A percentile compares a stretch with the other conserved stretches of the same genome.
phyloP scores from a whole-genome alignment of 2,329 filamentous ascomycete species.

The Aspergillus floridensis region DNA sequence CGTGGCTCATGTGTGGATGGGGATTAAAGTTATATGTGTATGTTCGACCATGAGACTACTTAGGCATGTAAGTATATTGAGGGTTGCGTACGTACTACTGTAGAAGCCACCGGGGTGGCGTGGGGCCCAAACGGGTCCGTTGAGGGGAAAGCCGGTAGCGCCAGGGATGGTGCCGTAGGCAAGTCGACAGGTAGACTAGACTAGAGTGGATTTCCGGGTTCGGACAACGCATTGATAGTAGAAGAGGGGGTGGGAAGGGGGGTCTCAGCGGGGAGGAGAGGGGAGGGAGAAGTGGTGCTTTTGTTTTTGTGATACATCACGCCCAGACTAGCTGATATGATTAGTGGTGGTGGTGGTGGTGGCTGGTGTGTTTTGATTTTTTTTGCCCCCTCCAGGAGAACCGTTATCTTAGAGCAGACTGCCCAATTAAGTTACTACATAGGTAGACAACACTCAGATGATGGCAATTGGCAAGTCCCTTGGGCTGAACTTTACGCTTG shows the following conservation, averaged over 20 bases:
- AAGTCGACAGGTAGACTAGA: constrained; percentile 8
- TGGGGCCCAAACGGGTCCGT: background rate
- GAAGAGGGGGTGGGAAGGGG: background rate
- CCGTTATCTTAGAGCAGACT: background rate
- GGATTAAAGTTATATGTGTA: background rate
- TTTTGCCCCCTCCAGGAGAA: background rate
- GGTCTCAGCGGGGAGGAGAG: constrained; percentile 3
- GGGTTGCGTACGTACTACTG: constrained; percentile 4
- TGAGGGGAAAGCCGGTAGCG: constrained; percentile 7
- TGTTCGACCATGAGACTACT: background rate
- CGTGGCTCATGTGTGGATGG: background rate
- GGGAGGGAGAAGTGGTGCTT: background rate
- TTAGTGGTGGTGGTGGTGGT: background rate
- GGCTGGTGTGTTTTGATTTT: background rate
- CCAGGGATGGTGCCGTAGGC: constrained; percentile 4
- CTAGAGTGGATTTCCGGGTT: background rate
- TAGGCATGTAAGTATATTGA: background rate
- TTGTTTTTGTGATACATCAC: constrained; percentile 6
- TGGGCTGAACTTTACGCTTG: background rate
- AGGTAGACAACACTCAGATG: background rate
- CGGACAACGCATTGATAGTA: constrained; percentile 1
- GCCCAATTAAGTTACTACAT: background rate
- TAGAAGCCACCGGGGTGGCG: background rate
- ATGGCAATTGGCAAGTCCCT: background rate
- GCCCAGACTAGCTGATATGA: background rate